These are phyloP conservation scores for Setaria viridis DNA, from an alignment of 202 grass and related monocot species.

Conservation along the genomic window DNA sequence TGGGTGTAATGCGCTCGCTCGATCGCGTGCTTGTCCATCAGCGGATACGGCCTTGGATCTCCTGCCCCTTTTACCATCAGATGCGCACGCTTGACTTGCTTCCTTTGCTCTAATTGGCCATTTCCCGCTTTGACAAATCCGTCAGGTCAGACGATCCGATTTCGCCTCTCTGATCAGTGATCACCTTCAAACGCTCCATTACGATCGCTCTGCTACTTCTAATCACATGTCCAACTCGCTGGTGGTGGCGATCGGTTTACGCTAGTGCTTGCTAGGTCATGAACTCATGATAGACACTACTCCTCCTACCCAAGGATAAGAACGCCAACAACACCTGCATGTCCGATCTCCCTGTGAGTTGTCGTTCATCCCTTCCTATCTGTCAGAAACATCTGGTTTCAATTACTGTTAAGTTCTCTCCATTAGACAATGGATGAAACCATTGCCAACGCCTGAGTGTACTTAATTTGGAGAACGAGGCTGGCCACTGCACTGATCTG, in stretches of 20 bases:
- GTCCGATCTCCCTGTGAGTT: not conserved
- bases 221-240: slow-evolving; percentile 1
- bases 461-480: not conserved
- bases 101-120: not conserved
- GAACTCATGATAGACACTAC: not conserved
- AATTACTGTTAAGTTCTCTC: not conserved
- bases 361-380: not conserved
- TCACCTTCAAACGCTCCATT: slow-evolving; percentile 13
- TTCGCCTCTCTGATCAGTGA: not conserved
- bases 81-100: not conserved
- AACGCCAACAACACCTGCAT: not conserved
- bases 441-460: not conserved
- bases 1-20: slow-evolving; percentile 20
- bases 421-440: slow-evolving; percentile 5
- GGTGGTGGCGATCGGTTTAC: not conserved
- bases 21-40: slow-evolving; percentile 25
- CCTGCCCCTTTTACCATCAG: not conserved
- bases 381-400: slow-evolving; percentile 8
- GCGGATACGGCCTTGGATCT: slow-evolving; percentile 36
- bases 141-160: slow-evolving; percentile 30
- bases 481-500: not conserved
- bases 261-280: slow-evolving; percentile 28
- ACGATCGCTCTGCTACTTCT: not conserved
- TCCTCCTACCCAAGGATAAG: not conserved
- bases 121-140: slow-evolving; percentile 1